These are phyloP conservation scores for Neopestalotiopsis sp. DNA, from an alignment of 2,329 filamentous ascomycete species.

Conservation along the genomic window DNA sequence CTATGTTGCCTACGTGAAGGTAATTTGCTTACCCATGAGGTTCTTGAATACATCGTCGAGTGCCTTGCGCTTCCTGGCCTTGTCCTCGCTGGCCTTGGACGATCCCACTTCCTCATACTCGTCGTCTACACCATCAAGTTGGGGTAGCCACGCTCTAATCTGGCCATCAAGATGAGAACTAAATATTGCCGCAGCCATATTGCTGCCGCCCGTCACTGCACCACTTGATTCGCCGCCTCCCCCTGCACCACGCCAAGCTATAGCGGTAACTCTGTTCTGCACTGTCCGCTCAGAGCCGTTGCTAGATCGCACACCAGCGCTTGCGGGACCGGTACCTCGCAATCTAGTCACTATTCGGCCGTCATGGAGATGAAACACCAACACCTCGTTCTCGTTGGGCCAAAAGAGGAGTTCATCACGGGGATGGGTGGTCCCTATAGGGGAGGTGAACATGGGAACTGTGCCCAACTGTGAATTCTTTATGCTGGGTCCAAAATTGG, in stretches of 20 bases:
- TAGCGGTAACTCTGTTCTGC: constrained; percentile 72
- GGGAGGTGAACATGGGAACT: constrained; percentile 67
- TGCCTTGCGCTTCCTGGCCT: constrained; percentile 75
- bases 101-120: constrained; percentile 51
- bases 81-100: constrained; percentile 47
- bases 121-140: constrained; percentile 55
- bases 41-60: constrained; percentile 82
- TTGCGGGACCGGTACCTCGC: constrained; percentile 64
- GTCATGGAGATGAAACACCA: constrained; percentile 80
- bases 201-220: constrained; percentile 64
- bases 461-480: constrained; percentile 73
- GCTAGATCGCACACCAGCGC: constrained; percentile 49
- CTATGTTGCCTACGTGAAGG: constrained; percentile 49
- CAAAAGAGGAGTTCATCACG: constrained; percentile 76
- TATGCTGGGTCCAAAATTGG: constrained; percentile 83
- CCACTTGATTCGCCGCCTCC: constrained; percentile 65
- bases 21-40: constrained; percentile 75
- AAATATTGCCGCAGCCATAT: constrained; percentile 66
- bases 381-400: constrained; percentile 81
- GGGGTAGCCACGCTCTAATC: constrained; percentile 79
- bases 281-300: constrained; percentile 61
- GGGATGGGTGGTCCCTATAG: constrained; percentile 60
- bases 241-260: constrained; percentile 73
- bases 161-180: constrained; percentile 85
- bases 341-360: constrained; percentile 76